Base-by-base conservation (phyloP, 805 yeast genomes). In the Candida schatavii region DNA sequence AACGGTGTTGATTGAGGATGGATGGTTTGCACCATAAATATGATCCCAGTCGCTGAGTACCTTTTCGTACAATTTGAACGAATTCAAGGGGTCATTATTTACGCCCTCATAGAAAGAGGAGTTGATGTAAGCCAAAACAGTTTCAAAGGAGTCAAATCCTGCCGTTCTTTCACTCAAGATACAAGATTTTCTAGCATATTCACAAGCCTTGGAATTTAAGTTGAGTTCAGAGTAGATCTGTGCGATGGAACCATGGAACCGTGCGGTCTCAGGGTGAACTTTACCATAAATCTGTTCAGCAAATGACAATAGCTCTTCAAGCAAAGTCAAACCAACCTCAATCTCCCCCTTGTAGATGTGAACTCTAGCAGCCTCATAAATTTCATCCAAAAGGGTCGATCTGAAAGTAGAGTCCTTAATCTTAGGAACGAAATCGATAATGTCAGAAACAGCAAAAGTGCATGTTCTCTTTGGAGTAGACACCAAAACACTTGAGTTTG, bases 251-350 rank as follows among this genome's bases (percentile, higher is more conserved):
- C 81, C 66, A 55, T 83, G 84, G 27, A 81, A 81, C 39, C 77
- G 77, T 11, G 91, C 88, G 22, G 90, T 85, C 51, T 83, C 88
- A 6, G 84, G 76, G 55, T 90, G 93, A 23, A 91, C 75, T 21
- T 74, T 59, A 23, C 98, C 97, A 52, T 86, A 86, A 23, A 88
- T 80, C 57, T 88, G 96, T 59, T 89, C 96, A 48, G 80, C 79
- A 41, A 88, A 72, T 6, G 83, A 66, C 27, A 87, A 66, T 22
- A 93, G 73, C 60, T 91, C 96, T 23, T 73, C 64, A 50, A 90
- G 65, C 40, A 86, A 72, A 26, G 77, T 72, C 44, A 83, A 57
- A 9, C 90, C 95, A 21, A 78, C 67, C 5, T 77, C 78, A 46
- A 54, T 62, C 26, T 71, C 74, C 25, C 73, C 74, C 22, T 59